Evolutionary conservation across 2,329 filamentous ascomycete species (phyloP), one percentile per base, ranked within the genome.

Genomic region (Ascochyta pisi): DNA sequence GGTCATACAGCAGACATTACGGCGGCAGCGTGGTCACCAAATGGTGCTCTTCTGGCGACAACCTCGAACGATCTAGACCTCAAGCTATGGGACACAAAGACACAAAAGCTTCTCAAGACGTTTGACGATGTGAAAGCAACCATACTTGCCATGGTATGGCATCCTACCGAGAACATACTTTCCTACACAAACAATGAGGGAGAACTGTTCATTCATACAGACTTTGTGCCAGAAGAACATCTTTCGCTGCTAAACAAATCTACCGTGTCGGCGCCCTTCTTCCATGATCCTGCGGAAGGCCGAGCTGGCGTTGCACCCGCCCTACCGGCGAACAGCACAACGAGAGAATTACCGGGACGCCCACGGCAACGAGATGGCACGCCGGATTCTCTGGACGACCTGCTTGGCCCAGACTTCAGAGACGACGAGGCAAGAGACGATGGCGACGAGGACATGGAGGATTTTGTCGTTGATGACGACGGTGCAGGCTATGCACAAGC

Each of bases 381-480:
- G 0, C 81, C 88, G 0, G 90, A 92, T 59, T 92, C 91, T 37
- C 80, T 96, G 2, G 92, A 95, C 72, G 92, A 92, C 48, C 86
- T 96, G n/a, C 82, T 96, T 2, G 87, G 84, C 19, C 85, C 68
- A 3, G 73, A 86, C 0, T 84, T 68, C 76, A 87, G 78, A 80
- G 79, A 79, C 12, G 60, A 61, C 19, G 59, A 66, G 44, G 70
- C 62, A 10, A 85, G 85, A 61, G 65, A 66, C n/a, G 86, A 86
- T 64, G 64, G 58, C 1, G 67, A 70, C 15, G 65, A 68, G 51
- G 66, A 68, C n/a, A 76, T 77, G 59, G 90, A 92, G 38, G 91
- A 92, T 61, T 99, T 98, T 73, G 91, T 99, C 1, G 87, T 92
- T 5, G 95, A 99, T 67, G 95, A 99, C 61, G 95, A 99, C 70